Evolutionary conservation across 2,329 filamentous ascomycete species (phyloP), one percentile per base, ranked within the genome.

Genomic region (Pseudocercospora eumusae): DNA sequence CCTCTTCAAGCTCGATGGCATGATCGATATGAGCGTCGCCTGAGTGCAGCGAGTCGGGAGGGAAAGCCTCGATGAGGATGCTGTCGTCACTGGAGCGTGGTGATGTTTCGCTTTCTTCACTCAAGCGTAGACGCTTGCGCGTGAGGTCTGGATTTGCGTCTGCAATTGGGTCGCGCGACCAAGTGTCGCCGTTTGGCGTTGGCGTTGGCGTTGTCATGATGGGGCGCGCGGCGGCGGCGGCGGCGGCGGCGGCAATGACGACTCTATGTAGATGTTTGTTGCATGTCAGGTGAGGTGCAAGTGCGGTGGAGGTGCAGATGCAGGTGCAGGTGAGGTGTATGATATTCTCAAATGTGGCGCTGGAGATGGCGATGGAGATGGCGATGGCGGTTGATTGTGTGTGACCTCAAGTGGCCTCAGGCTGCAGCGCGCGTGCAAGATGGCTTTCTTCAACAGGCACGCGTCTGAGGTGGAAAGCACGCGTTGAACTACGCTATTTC

Each of bases 101-200:
- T 21, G 69, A 68, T 27, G 64, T 56, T n/a, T 68, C 64, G 49
- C 31, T 66, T 64, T 74, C 78, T 68, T 76, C 75, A 68, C 77
- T 80, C 56, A 76, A 63, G 60, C 75, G 71, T 62, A 77, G 79
- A 69, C 79, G 77, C 74, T 81, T 82, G 70, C 79, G 77, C 31
- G 77, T 76, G 60, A 77, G 74, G 36, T 77, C 77, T 56, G 75
- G 71, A 69, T 80, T 75, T 59, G 76, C 76, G 73, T 81, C 78
- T 69, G 77, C 78, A 63, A 75, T 75, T 61, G 75, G 74, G 66
- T 80, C 76, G 71, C 79, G 78, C 36, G 65, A 61, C 59, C 70
- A 70, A 20, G 56, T 47, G 33, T 59, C 57, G 44, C 31, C 61
- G 63, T 66, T 64, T 64, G 69, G 56, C 45, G 62, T 57, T 49